phyloP scores from a whole-genome alignment of 2,329 filamentous ascomycete genomes.

The Colletotrichum tabaci region DNA sequence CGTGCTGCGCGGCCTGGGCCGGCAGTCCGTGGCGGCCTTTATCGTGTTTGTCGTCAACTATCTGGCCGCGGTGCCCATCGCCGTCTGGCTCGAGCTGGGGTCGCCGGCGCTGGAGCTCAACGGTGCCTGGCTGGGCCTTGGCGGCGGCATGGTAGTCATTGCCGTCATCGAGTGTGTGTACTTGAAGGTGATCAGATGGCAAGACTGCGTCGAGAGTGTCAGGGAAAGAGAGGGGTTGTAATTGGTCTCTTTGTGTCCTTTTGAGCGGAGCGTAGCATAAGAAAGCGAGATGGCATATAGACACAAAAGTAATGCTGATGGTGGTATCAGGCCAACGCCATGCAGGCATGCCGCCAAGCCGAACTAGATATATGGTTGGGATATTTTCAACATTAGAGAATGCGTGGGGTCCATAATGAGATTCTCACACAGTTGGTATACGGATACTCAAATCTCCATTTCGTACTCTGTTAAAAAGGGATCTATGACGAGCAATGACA shows the following conservation, averaged over 20 bases:
- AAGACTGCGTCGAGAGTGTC: constrained; percentile 51
- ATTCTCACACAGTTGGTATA: too few relatives aligned
- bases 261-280: constrained; percentile 6
- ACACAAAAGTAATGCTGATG: neutral
- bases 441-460: too few relatives aligned
- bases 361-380: neutral
- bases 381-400: neutral
- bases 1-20: constrained; percentile 56
- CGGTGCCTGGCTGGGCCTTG: constrained; percentile 55
- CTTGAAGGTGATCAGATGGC: constrained; percentile 49
- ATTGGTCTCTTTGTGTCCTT: neutral
- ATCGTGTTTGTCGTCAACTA: constrained; percentile 56
- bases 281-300: constrained; percentile 16
- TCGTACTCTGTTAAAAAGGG: neutral
- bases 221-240: constrained; percentile 48
- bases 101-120: constrained; percentile 49
- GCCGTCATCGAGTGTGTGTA: constrained; percentile 51
- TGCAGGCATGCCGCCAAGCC: neutral
- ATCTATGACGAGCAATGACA: neutral
- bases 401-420: too few relatives aligned
- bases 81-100: constrained; percentile 56
- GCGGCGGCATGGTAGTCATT: constrained; percentile 51
- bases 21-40: constrained; percentile 55
- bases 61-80: constrained; percentile 54
- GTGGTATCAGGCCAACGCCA: neutral